A percentile compares a stretch with the other conserved stretches of the same genome.
Evolutionary conservation across 768 basidiomycete genomes (phyloP).

Genomic region (Suillus placidus): DNA sequence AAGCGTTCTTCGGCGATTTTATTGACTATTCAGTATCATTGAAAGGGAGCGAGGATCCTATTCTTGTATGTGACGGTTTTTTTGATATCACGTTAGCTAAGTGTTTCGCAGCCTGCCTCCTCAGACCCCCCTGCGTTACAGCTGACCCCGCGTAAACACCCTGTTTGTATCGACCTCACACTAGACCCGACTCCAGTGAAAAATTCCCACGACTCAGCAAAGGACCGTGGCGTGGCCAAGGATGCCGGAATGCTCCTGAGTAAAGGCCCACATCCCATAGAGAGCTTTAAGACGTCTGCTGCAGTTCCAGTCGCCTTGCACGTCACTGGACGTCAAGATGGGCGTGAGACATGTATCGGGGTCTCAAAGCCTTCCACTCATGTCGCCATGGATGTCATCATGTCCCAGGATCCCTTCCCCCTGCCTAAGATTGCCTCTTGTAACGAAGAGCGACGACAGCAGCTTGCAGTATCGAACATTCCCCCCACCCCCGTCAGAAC

Average conservation of each 20-base stretch:
- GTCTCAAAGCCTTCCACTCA: neutral
- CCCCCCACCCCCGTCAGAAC: neutral
- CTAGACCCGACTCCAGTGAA: constrained; percentile 30
- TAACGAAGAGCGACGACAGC: neutral
- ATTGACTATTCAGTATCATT: constrained; percentile 9
- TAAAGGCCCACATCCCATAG: neutral
- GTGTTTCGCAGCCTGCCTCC: constrained; percentile 16
- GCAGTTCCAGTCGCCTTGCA: neutral
- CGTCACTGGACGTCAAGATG: neutral
- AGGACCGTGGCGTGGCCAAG: neutral
- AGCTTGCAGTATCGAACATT: neutral
- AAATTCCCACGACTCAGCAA: neutral
- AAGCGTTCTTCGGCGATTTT: constrained; percentile 3
- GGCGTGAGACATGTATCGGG: neutral
- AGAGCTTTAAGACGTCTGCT: neutral
- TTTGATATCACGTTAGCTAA: constrained; percentile 6
- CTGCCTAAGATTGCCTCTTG: neutral
- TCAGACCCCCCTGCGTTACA: constrained; percentile 6
- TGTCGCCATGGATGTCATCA: neutral
- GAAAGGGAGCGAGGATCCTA: constrained; percentile 9
- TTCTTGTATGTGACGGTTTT: neutral
- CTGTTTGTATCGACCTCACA: constrained; percentile 50
- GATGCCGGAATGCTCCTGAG: neutral
- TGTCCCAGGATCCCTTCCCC: neutral
- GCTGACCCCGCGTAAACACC: constrained; percentile 25